Evolutionary conservation across 2,329 filamentous ascomycete species (phyloP).

Genomic region (Ophiostoma perfectum): DNA sequence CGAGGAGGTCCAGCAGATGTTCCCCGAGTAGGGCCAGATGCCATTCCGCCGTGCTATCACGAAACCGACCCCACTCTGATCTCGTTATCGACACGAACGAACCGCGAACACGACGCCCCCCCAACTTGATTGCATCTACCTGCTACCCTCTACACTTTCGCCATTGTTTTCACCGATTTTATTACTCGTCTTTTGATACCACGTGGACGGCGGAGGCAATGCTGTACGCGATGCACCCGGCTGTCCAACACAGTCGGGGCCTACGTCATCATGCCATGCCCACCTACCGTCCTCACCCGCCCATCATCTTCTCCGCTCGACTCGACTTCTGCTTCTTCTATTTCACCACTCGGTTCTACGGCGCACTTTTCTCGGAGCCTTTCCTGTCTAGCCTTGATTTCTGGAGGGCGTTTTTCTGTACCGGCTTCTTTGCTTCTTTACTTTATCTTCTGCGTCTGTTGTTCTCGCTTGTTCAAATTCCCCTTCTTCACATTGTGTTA

Average conservation of each 20-base stretch:
- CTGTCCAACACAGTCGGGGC: not conserved
- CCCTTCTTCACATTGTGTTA: not conserved
- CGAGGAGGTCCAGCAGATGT: constrained; percentile 65
- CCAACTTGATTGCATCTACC: no score
- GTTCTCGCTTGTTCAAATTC: not conserved
- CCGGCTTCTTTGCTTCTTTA: not conserved
- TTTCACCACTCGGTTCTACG: constrained; percentile 2
- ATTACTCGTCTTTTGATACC: not conserved
- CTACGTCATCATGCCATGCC: not conserved
- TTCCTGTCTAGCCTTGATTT: not conserved
- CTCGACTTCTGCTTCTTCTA: not conserved
- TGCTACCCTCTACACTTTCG: not conserved
- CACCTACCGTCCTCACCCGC: no score
- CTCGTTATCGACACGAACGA: not conserved
- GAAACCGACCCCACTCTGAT: constrained; percentile 2
- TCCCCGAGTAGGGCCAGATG: constrained; percentile 49
- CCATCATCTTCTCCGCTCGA: no score
- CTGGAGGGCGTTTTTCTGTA: not conserved
- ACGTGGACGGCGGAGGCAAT: not conserved
- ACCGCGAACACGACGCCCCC: not conserved
- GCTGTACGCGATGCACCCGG: not conserved
- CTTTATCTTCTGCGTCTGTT: not conserved
- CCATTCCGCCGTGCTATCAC: not conserved
- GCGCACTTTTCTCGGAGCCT: not conserved
- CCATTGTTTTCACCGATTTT: not conserved